Conservation (phyloP, 805 yeast genomes). For the Metschnikowia dekortorum region DNA sequence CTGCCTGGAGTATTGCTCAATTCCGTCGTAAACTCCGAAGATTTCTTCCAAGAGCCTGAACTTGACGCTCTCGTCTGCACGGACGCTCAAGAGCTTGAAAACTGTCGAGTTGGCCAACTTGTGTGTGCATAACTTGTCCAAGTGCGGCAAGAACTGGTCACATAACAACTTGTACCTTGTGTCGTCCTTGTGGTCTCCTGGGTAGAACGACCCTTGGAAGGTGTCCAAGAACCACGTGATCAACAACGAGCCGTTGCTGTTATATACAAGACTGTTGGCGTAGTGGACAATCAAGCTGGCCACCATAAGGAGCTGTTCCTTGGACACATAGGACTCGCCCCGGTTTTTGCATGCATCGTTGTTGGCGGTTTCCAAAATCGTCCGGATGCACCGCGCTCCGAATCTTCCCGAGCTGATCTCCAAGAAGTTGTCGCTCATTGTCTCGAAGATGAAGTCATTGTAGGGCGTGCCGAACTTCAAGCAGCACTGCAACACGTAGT, state of each 20-base stretch:
- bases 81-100: slow-evolving; percentile 67
- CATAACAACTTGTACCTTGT: slow-evolving; percentile 60
- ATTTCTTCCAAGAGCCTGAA: slow-evolving; percentile 58
- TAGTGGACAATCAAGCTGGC: slow-evolving; percentile 75
- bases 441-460: slow-evolving; percentile 84
- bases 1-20: slow-evolving; percentile 12
- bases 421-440: slow-evolving; percentile 71
- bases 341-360: slow-evolving; percentile 27
- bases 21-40: slow-evolving; percentile 46
- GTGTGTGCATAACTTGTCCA: slow-evolving; percentile 65
- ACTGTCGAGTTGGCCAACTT: slow-evolving; percentile 82
- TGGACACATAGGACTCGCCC: slow-evolving; percentile 23
- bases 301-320: slow-evolving; percentile 65
- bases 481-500: slow-evolving; percentile 93
- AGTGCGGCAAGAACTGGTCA: slow-evolving; percentile 54
- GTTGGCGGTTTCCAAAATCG: slow-evolving; percentile 79
- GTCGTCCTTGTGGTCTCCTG: slow-evolving; percentile 33
- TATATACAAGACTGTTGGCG: slow-evolving; percentile 73
- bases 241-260: slow-evolving; percentile 82
- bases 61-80: slow-evolving; percentile 61
- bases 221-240: slow-evolving; percentile 95
- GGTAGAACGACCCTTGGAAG: slow-evolving; percentile 18
- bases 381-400: slow-evolving; percentile 93
- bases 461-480: slow-evolving; percentile 84
- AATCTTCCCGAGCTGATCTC: slow-evolving; percentile 83